Evolutionary conservation across 2,329 filamentous ascomycete genomes (phyloP).

Genomic region (Aspergillus sp.): DNA sequence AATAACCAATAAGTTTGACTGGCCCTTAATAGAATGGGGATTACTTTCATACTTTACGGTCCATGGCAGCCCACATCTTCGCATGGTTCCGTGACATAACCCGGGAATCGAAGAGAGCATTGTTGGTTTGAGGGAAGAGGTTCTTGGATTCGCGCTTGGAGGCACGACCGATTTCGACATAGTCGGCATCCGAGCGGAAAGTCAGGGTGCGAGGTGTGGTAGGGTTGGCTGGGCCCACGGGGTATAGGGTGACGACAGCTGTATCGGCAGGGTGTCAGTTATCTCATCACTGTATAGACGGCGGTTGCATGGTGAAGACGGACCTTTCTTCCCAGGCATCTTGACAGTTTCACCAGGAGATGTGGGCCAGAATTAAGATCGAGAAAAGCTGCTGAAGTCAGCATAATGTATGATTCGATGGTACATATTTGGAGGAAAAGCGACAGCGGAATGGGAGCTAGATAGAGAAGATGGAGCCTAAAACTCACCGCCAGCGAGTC

Average conservation of each 20-base stretch:
- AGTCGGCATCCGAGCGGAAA: conserved; percentile 25
- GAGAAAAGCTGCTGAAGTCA: no score
- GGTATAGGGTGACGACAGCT: conserved; percentile 35
- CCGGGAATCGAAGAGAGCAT: conserved; percentile 46
- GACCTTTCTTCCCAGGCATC: neutral
- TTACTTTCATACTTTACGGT: conserved; percentile 25
- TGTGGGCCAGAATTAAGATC: no score
- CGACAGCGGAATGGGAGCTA: no score
- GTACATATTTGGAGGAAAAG: no score
- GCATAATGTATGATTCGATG: no score
- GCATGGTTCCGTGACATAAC: conserved; percentile 49
- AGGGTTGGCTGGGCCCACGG: conserved; percentile 24
- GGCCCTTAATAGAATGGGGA: no score
- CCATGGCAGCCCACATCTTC: conserved; percentile 26
- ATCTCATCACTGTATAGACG: no score
- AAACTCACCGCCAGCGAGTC: no score
- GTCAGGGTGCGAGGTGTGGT: conserved; percentile 29
- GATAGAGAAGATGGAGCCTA: no score
- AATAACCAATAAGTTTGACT: neutral
- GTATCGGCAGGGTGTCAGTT: neutral
- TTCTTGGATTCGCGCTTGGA: conserved; percentile 39
- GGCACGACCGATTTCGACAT: conserved; percentile 39
- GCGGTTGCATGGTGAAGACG: neutral
- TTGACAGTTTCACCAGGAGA: neutral
- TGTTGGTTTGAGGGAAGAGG: conserved; percentile 34